phyloP scores from a whole-genome alignment of 2,329 filamentous ascomycete species.

The Cadophora sp. region DNA sequence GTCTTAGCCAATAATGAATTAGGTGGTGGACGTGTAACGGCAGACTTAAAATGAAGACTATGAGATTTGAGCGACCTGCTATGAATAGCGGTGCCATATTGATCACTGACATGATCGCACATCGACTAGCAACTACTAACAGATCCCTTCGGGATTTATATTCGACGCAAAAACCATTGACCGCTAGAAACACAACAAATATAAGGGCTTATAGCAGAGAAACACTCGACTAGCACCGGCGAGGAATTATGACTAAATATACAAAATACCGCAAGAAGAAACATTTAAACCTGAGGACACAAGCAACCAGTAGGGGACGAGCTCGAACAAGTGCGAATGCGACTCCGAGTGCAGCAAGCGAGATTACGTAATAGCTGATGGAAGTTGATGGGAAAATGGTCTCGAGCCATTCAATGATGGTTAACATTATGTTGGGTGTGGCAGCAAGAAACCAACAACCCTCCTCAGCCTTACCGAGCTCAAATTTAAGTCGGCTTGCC shows the following conservation, averaged over 20 bases:
- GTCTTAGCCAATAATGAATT: background rate
- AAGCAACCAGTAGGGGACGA: background rate
- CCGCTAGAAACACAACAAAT: conserved; percentile 2
- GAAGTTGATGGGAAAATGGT: background rate
- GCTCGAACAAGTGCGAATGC: background rate
- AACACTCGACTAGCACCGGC: background rate
- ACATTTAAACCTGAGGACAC: background rate
- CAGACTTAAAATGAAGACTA: background rate
- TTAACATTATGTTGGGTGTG: background rate
- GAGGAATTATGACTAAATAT: background rate
- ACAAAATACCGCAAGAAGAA: conserved; percentile 1
- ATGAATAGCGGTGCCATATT: background rate
- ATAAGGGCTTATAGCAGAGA: background rate
- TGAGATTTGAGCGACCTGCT: background rate
- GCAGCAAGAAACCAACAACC: background rate
- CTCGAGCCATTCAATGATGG: background rate
- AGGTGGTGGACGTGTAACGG: background rate
- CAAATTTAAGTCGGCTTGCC: too few relatives aligned
- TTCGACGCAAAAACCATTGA: background rate
- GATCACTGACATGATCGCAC: background rate
- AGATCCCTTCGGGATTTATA: background rate
- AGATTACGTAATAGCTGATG: background rate
- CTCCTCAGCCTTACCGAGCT: too few relatives aligned
- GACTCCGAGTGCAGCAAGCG: background rate
- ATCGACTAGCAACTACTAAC: background rate